Percentiles rank a stretch among this genome's conserved stretches.
phyloP scores from a whole-genome alignment of 75 land plant species.

The Sequoia sempervirens region DNA sequence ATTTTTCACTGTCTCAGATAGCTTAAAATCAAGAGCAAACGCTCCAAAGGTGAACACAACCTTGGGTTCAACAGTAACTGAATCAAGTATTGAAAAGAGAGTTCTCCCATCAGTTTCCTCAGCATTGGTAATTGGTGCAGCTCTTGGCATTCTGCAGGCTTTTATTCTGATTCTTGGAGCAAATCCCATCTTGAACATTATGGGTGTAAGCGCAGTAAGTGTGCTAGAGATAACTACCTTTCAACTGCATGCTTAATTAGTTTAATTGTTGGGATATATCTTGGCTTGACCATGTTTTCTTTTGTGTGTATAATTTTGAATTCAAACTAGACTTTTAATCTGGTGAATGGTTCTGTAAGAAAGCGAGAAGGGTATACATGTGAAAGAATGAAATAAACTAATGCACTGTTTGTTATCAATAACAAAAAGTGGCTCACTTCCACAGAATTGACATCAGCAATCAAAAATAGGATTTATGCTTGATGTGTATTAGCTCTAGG shows the following conservation, averaged over 20 bases:
- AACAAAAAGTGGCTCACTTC: not conserved
- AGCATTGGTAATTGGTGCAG: slow-evolving; percentile 59
- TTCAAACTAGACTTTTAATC: not conserved
- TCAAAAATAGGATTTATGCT: not conserved
- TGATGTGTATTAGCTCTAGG: not conserved
- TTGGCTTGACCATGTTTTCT: not conserved
- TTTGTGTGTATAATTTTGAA: not conserved
- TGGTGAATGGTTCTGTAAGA: not conserved
- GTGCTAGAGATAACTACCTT: not conserved
- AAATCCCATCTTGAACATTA: slow-evolving; percentile 52
- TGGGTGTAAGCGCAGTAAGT: slow-evolving; percentile 78
- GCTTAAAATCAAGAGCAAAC: not conserved
- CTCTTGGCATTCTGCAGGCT: slow-evolving; percentile 69
- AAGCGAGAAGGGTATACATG: not conserved
- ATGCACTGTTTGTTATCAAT: not conserved
- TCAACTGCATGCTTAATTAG: not conserved
- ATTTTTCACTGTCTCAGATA: not conserved
- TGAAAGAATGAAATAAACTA: not conserved
- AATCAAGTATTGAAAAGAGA: slow-evolving; percentile 10
- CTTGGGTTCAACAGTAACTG: not conserved
- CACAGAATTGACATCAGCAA: not conserved
- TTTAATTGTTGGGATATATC: not conserved
- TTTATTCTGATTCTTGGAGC: slow-evolving; percentile 53
- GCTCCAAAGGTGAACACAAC: not conserved
- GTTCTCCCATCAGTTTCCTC: slow-evolving; percentile 70